These are phyloP conservation scores for Fragaria vesca DNA, from an alignment of 306 rosid genomes.

Conservation along the genomic window DNA sequence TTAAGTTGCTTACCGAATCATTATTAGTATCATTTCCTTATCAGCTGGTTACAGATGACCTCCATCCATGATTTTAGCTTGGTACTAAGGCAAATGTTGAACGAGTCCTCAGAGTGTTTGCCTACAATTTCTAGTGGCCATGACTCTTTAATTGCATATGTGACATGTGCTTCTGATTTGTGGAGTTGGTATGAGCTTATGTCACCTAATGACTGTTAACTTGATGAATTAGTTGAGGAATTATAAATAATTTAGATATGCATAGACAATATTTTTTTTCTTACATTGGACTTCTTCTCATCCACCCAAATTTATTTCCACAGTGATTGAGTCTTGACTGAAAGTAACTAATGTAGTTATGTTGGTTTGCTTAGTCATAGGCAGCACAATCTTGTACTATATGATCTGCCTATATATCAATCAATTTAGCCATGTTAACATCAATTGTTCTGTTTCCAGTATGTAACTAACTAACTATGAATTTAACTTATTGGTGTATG, in stretches of 20 bases:
- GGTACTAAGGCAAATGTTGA: neutral
- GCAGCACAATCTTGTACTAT: neutral
- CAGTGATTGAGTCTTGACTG: neutral
- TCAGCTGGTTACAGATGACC: neutral
- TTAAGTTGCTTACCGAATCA: neutral
- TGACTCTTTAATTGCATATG: neutral
- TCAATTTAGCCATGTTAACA: neutral
- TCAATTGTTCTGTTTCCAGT: neutral
- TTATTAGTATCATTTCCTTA: neutral
- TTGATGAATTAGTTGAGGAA: neutral
- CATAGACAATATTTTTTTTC: neutral
- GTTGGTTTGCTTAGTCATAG: neutral
- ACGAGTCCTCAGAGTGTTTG: neutral
- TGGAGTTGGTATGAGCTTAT: slow-evolving; percentile 9
- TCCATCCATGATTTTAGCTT: neutral
- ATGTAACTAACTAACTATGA: neutral
- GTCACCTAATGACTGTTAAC: neutral
- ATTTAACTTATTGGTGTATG: neutral
- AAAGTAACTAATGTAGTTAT: neutral
- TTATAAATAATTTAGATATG: neutral
- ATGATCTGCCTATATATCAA: slow-evolving; percentile 1
- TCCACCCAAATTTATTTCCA: neutral
- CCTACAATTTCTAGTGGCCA: neutral
- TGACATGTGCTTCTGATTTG: neutral
- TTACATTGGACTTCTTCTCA: neutral